Base-by-base conservation (phyloP, 2,329 filamentous ascomycete species). In the Trichothecium roseum region DNA sequence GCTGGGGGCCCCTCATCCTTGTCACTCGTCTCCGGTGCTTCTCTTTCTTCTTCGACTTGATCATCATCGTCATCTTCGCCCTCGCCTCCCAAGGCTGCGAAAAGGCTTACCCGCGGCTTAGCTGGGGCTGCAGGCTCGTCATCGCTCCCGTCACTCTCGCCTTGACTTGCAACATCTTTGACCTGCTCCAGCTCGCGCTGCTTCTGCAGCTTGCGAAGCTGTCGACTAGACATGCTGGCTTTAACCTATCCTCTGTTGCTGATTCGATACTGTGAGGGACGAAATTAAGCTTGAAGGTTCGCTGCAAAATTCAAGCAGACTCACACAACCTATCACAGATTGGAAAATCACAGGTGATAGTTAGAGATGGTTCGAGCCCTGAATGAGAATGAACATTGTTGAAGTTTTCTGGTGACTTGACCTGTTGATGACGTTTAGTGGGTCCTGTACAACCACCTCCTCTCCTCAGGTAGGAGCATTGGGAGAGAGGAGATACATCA, bases 181-280 rank as follows among this genome's bases (percentile, higher is more conserved):
- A 44, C 40, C 31, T 49, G 43, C 32, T 62, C 57, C 13, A 66
- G 53, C 46, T 70, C 65, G 32, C 61, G 59, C 51, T 69, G 64
- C 51, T 68, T 62, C 38, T 67, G 66, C 26, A 72, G 55, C 52
- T 67, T 72, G 31, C 68, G 64, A 30, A 72, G 50, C 43, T 72
- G 68, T 32, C 68, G 56, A 37, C 56, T 69, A 15, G 68, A 71
- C 68, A 72, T 72, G 28, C 18, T 52, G 44, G 30, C 13, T 14
- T 10, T 31, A 10, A 10, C 6, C 6, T 24, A 10, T 10, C 20
- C 10, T 24, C 10, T 24, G n/a, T n/a, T n/a, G n/a, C n/a, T n/a
- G n/a, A n/a, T n/a, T n/a, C n/a, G n/a, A n/a, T n/a, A n/a, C n/a
- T n/a, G n/a, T n/a, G n/a, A n/a, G n/a, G n/a, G n/a, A n/a, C n/a